phyloP scores from a whole-genome alignment of 208 protist species.

The Trypanosoma caninum region DNA sequence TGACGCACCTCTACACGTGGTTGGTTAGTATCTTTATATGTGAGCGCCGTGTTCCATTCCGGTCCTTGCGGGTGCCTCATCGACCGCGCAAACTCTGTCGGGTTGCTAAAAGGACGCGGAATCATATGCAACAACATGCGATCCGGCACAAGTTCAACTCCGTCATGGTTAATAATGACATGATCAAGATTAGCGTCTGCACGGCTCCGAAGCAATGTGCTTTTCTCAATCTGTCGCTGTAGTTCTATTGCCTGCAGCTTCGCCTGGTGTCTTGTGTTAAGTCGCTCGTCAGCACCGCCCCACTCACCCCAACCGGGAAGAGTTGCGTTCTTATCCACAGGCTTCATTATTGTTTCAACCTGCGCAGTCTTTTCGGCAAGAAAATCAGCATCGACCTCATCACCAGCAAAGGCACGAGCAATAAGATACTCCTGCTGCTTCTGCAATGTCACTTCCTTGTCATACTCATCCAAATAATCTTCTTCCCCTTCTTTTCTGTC shows the following conservation, averaged over 20 bases:
- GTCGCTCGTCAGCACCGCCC: conserved; percentile 75
- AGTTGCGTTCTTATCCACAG: conserved; percentile 78
- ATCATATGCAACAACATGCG: conserved; percentile 90
- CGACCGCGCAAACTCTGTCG: conserved; percentile 86
- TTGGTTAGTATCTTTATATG: conserved; percentile 80
- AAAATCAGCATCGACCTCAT: conserved; percentile 91
- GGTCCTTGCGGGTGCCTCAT: conserved; percentile 87
- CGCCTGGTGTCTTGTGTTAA: conserved; percentile 79
- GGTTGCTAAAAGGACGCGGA: conserved; percentile 88
- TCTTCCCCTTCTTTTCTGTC: background rate
- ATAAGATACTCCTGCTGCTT: conserved; percentile 87
- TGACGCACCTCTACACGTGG: conserved; percentile 81
- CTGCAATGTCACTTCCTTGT: conserved; percentile 29
- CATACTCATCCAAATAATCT: background rate
- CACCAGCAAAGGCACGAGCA: conserved; percentile 87
- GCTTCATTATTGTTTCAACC: conserved; percentile 83
- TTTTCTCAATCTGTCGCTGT: conserved; percentile 72
- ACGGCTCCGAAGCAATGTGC: conserved; percentile 76
- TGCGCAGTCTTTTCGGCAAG: conserved; percentile 83
- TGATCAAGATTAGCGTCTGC: conserved; percentile 85
- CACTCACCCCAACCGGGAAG: conserved; percentile 93
- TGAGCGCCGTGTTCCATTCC: conserved; percentile 84
- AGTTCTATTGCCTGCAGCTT: conserved; percentile 41
- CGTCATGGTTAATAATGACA: conserved; percentile 93
- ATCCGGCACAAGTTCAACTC: conserved; percentile 86